These are phyloP conservation scores for Trichothecium sympodiale DNA, from an alignment of 2,329 filamentous ascomycete genomes.

Conservation along the genomic window DNA sequence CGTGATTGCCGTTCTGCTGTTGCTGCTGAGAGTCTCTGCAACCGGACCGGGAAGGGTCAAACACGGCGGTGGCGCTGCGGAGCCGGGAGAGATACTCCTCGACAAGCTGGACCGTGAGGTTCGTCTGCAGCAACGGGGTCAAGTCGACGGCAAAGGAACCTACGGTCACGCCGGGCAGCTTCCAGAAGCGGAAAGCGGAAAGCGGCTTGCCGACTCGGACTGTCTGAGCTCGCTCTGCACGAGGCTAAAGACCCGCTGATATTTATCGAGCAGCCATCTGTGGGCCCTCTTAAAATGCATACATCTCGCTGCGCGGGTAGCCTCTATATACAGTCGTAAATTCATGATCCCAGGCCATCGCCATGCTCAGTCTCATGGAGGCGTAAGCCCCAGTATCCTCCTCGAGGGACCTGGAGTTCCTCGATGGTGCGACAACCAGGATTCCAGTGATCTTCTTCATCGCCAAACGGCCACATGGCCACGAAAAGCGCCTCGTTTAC, in stretches of 20 bases:
- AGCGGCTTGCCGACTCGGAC: conserved; percentile 7
- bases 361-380: too few relatives aligned
- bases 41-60: conserved; percentile 14
- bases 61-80: conserved; percentile 16
- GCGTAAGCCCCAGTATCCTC: conserved; percentile 1
- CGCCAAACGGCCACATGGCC: conserved; percentile 54
- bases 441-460: conserved; percentile 36
- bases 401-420: conserved; percentile 5
- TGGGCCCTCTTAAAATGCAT: conserved; percentile 7
- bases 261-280: conserved; percentile 23
- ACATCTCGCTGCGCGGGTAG: conserved; percentile 17
- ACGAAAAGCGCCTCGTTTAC: conserved; percentile 46
- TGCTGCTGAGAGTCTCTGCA: conserved; percentile 3
- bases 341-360: too few relatives aligned
- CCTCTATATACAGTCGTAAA: too few relatives aligned
- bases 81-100: conserved; percentile 27
- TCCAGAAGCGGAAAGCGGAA: conserved; percentile 23
- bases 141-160: conserved; percentile 28
- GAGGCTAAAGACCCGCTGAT: conserved; percentile 25
- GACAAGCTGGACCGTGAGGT: conserved; percentile 28
- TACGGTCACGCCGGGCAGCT: conserved; percentile 27
- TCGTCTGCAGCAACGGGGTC: conserved; percentile 29
- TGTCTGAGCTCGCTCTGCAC: conserved; percentile 21
- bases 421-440: conserved; percentile 19
- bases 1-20: conserved; percentile 3